These are phyloP conservation scores for Microsporum audouinii DNA, from an alignment of 2,329 filamentous ascomycete genomes.

Conservation along the genomic window DNA sequence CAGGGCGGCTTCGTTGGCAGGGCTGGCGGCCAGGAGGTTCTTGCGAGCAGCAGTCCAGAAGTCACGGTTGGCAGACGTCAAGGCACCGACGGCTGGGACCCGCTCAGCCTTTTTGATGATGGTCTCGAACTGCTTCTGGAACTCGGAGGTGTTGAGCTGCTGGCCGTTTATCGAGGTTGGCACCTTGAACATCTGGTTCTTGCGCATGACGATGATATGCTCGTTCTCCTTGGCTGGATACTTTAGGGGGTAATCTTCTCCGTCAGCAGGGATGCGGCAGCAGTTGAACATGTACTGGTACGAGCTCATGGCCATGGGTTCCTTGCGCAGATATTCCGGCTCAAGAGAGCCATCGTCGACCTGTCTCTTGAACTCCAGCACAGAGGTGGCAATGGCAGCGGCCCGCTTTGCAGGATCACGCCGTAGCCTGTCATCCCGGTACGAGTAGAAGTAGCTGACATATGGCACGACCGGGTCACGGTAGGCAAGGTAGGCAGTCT, in stretches of 20 bases:
- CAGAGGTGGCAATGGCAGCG: conserved; percentile 74
- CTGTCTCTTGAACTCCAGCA: conserved; percentile 86
- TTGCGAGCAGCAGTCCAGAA: conserved; percentile 78
- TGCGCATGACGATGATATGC: conserved; percentile 80
- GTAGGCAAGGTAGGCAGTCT: conserved; percentile 82
- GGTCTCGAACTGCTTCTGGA: conserved; percentile 77
- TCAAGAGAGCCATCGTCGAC: conserved; percentile 74
- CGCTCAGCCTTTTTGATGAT: conserved; percentile 70
- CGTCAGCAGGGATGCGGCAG: conserved; percentile 70
- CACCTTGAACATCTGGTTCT: conserved; percentile 97
- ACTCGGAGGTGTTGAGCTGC: conserved; percentile 76
- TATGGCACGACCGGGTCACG: conserved; percentile 94
- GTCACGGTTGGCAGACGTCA: conserved; percentile 90
- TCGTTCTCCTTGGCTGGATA: conserved; percentile 63
- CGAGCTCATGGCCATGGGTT: conserved; percentile 95
- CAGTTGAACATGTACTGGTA: conserved; percentile 99
- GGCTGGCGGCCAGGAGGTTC: conserved; percentile 61
- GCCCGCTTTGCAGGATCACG: conserved; percentile 85
- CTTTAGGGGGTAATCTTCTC: conserved; percentile 73
- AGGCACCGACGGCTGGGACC: conserved; percentile 62
- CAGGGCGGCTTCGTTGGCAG: conserved; percentile 65
- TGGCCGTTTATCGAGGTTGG: conserved; percentile 67
- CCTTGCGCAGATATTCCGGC: conserved; percentile 97
- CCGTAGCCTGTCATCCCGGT: conserved; percentile 80
- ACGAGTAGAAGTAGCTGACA: conserved; percentile 98